Evolutionary conservation across 1,139 yeast genomes (phyloP).

Genomic region (Kurtzmaniella quercitrusa): DNA sequence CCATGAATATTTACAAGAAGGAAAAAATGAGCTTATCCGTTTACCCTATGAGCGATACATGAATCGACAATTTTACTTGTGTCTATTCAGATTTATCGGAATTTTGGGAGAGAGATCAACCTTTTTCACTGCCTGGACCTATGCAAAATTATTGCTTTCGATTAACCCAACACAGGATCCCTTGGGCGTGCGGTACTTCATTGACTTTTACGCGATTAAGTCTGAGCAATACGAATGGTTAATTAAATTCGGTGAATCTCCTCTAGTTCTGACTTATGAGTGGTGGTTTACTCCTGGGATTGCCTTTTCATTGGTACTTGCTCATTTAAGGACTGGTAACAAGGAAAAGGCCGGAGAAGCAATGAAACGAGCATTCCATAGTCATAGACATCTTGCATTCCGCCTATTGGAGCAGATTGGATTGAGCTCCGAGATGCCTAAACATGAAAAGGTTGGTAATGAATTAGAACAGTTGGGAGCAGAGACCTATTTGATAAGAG

Average conservation of each 20-base stretch:
- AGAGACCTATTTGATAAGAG: slow-evolving; percentile 53
- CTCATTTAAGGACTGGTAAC: slow-evolving; percentile 44
- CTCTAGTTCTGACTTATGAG: slow-evolving; percentile 52
- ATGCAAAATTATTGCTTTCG: slow-evolving; percentile 65
- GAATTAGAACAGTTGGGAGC: slow-evolving; percentile 27
- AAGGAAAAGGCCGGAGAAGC: slow-evolving; percentile 41
- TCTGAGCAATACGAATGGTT: slow-evolving; percentile 64
- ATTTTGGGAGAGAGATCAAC: slow-evolving; percentile 77
- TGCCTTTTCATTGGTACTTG: slow-evolving; percentile 63
- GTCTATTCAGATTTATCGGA: slow-evolving; percentile 68
- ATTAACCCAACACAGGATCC: slow-evolving; percentile 82
- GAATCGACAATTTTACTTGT: slow-evolving; percentile 74
- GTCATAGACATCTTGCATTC: slow-evolving; percentile 59
- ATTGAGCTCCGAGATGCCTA: slow-evolving; percentile 16
- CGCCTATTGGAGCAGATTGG: slow-evolving; percentile 45
- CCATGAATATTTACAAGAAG: slow-evolving; percentile 44
- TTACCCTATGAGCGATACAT: slow-evolving; percentile 73
- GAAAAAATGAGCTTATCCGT: slow-evolving; percentile 58
- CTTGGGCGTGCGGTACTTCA: slow-evolving; percentile 74
- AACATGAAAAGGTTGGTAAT: slow-evolving; percentile 21
- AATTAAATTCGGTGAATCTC: slow-evolving; percentile 50
- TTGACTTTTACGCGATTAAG: slow-evolving; percentile 73
- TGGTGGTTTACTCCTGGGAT: slow-evolving; percentile 76
- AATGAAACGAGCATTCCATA: slow-evolving; percentile 46
- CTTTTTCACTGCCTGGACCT: slow-evolving; percentile 69